Evolutionary conservation across 345 rosid species (phyloP), one percentile per base, ranked within the genome.

Genomic region (Cardamine chenopodiifolia): DNA sequence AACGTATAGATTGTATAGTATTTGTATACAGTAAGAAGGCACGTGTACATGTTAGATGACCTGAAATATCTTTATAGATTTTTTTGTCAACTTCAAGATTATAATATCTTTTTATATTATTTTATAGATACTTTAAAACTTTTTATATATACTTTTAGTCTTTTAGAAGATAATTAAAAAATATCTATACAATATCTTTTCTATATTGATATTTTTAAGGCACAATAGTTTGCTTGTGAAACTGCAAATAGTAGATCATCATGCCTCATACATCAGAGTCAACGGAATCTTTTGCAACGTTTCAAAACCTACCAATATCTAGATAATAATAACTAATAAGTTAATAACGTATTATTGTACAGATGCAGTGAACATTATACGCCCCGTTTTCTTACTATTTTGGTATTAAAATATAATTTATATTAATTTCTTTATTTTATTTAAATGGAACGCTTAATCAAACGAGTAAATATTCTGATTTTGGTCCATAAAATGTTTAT

Each of bases 241-340:
- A 47, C 25, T 70, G 49, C 75, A 35, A 32, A 71, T 59, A 49
- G 25, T 40, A 8, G 9, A 31, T 22, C 75, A 61, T 15, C 28
- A 61, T 71, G 59, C 50, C 67, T 37, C 37, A n/a, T 68, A 29
- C 23, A 29, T 42, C 2, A 44, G 31, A 64, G 71, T 73, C 77
- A 54, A 54, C 57, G 39, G 10, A 42, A 64, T 54, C 15, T 63
- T 6, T 71, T 54, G 56, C 56, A 54, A 64, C 57, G 65, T 64
- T 64, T 53, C 70, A 29, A 62, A 54, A 64, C 57, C 77, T 64
- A 73, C 70, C 64, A 73, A 73, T 53, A 64, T 64, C 56, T 10
- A 23, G 39, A 54, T 44, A 39, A 40, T 4, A 28, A 29, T 62
- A 72, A 34, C 32, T 4, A 28, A 29, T 72, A 62, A 34, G 32